Base-by-base conservation (phyloP, 441 rosid genomes). In the Viola pubescens region DNA sequence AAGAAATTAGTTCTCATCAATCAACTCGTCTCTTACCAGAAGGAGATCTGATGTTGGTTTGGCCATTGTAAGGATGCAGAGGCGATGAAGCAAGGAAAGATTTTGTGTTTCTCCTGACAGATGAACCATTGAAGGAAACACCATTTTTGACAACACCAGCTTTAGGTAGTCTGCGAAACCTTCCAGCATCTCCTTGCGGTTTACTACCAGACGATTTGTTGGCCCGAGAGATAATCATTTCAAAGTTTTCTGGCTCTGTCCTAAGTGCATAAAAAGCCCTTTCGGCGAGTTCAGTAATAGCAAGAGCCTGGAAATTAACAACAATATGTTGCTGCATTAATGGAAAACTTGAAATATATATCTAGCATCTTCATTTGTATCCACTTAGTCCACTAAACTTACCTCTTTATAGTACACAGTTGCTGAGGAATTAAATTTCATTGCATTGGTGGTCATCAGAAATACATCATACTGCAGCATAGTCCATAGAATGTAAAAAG, bases 361-460 rank as follows among this genome's bases (percentile, higher is more conserved):
- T 10, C n/a, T 43, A 4, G 10, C 6, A 26, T 26, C n/a, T 26
- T 40, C 13, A 11, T 26, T 26, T 26, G 34, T 26, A 26, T 26
- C 34, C 34, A 26, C 34, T 26, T 26, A 26, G 34, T 26, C 3
- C 34, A 26, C 34, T 19, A 16, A 45, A 47, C 66, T 61, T 63
- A 77, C 90, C 78, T 75, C 81, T 70, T 66, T 62, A 63, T 75
- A 70, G 42, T 67, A 78, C 52, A 78, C 47, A 43, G 87, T 69
- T 59, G 43, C 42, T 5, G 81, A 61, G 41, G 77, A 64, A 70
- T 80, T 80, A 64, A 84, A 82, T 60, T 26, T 62, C 83, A 78
- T 70, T 44, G 87, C 87, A 59, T 81, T 81, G 71, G 48, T 73
- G 60, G 66, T 61, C 60, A 82, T 68, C 60, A 84, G 74, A 58